Evolutionary conservation across 2,329 filamentous ascomycete genomes (phyloP).

Genomic region (Boeremia lycopersici): DNA sequence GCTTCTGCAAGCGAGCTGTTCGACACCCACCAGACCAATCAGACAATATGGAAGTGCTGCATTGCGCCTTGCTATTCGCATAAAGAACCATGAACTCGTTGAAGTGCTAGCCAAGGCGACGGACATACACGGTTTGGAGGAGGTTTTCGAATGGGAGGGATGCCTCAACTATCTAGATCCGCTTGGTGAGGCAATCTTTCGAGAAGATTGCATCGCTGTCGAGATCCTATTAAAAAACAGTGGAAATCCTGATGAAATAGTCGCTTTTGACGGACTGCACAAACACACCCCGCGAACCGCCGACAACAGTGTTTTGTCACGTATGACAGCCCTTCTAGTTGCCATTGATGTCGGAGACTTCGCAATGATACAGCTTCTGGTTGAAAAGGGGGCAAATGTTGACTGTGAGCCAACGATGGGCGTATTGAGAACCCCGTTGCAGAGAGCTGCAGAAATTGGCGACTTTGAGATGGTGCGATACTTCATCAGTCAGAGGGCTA

Average conservation of each 20-base stretch:
- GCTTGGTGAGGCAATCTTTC: slow-evolving; percentile 5
- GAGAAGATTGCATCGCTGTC: not conserved
- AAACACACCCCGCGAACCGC: not conserved
- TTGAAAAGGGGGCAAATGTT: not conserved
- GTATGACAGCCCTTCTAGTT: slow-evolving; percentile 3
- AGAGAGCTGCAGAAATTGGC: slow-evolving; percentile 17
- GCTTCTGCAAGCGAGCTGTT: not conserved
- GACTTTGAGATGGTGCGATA: slow-evolving; percentile 14
- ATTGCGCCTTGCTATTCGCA: slow-evolving; percentile 1
- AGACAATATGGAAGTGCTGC: slow-evolving; percentile 5
- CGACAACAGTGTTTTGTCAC: not conserved
- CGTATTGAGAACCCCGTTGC: slow-evolving; percentile 12
- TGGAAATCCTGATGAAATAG: slow-evolving; percentile 1
- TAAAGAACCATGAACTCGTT: slow-evolving; percentile 1
- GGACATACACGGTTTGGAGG: slow-evolving; percentile 3
- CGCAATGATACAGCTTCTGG: slow-evolving; percentile 1
- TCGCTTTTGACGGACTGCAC: not conserved
- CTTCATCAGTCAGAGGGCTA: slow-evolving; percentile 3
- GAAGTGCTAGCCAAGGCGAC: not conserved
- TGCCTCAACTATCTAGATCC: not conserved
- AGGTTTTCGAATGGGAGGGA: not conserved
- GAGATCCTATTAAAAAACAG: slow-evolving; percentile 1
- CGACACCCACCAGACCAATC: not conserved
- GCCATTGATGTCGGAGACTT: slow-evolving; percentile 7
- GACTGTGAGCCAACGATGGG: not conserved